Conservation (phyloP, 164 flowering plant species). For the Litsea cubeba region DNA sequence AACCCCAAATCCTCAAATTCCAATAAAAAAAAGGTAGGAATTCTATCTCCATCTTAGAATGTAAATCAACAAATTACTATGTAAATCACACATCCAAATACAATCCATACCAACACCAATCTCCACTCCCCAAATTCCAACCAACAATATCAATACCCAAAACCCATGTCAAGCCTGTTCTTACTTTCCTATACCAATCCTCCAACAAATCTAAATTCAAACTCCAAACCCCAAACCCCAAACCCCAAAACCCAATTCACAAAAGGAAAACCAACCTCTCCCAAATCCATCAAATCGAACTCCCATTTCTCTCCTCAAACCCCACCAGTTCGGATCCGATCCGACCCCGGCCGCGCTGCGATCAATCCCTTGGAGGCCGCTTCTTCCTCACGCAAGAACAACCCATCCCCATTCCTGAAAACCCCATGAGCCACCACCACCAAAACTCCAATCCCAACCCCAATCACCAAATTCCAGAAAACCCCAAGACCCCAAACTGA, state of each 20-base stretch:
- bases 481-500: not conserved
- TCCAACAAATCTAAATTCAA: not conserved
- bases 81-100: not conserved
- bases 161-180: not conserved
- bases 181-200: not conserved
- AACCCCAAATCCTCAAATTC: not conserved
- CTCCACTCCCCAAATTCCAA: not conserved
- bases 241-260: not conserved
- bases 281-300: not conserved
- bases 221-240: conserved; percentile 1
- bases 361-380: conserved; percentile 12
- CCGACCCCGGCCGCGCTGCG: not conserved
- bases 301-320: not conserved
- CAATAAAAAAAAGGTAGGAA: not conserved
- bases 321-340: not conserved
- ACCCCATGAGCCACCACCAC: conserved; percentile 3
- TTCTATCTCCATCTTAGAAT: too few relatives aligned
- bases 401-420: conserved; percentile 8
- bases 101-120: not conserved
- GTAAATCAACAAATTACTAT: too few relatives aligned
- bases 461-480: not conserved
- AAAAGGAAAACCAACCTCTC: not conserved
- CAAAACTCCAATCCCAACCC: not conserved
- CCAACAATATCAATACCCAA: not conserved
- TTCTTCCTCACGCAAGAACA: conserved; percentile 9